Evolutionary conservation across 768 basidiomycete genomes (phyloP), one percentile per base, ranked within the genome.

Genomic region (Hydnomerulius pinastri): DNA sequence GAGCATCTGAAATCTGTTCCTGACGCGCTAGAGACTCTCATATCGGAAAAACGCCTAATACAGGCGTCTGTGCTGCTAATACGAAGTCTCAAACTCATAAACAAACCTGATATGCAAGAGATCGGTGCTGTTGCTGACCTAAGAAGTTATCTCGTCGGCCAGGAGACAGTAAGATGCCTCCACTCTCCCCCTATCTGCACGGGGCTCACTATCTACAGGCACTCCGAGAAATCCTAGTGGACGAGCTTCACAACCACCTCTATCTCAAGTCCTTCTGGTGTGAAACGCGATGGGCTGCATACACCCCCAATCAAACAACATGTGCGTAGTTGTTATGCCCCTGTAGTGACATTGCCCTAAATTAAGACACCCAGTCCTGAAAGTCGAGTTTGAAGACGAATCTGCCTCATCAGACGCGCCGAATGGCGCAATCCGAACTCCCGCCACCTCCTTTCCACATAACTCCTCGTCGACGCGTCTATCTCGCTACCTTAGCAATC

Each of bases 251-350:
- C 63, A 92, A 85, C 58, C 97, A 99, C 69, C 72, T 99, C n/a
- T 99, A 97, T 69, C 82, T 99, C 52, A 97, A 96, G 63, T 91
- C 89, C 1, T 96, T 93, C 67, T 97, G 94, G 85, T 94, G 92
- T 63, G 96, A 98, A 58, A 81, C 85, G 5, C 83, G 96, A 25
- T 99, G 97, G 97, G 76, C 83, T 15, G 71, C 89, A 1, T 98
- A 97, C 65, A 71, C 78, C 10, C 84, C 87, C 0, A 87, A 87
- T 46, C 97, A 98, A 65, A 79, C 83, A 48, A 69, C 71, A 10
- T 78, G 95, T 95, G 61, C 71, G 90, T 73, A 13, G 5, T 57
- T 28, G 32, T 42, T 27, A 40, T 18, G n/a, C 35, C 18, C n/a
- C 25, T n/a, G 41, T 28, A 27, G 24, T 52, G 25, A n/a, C 43